These are phyloP conservation scores for Candida ulmi DNA, from an alignment of 805 yeast species.

Conservation along the genomic window DNA sequence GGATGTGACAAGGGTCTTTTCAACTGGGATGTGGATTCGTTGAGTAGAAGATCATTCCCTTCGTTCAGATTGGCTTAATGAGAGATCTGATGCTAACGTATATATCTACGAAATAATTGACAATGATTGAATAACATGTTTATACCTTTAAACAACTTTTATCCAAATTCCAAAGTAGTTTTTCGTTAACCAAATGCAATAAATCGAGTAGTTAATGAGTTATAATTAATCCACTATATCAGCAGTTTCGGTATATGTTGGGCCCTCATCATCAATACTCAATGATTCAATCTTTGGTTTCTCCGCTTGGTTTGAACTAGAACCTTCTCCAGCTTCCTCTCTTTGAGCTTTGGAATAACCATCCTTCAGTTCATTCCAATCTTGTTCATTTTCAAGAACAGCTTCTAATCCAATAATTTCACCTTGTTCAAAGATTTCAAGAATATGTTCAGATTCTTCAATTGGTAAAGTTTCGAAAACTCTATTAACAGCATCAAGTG, in stretches of 20 bases:
- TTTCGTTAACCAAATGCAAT: no score
- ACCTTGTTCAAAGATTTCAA: conserved; percentile 71
- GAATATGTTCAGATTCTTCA: conserved; percentile 72
- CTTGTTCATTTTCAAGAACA: conserved; percentile 63
- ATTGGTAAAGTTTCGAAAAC: conserved; percentile 71
- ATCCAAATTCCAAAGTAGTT: no score
- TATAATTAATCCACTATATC: conserved; percentile 34
- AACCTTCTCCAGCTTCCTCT: conserved; percentile 6
- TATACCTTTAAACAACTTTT: no score
- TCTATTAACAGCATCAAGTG: conserved; percentile 74
- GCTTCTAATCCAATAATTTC: conserved; percentile 83
- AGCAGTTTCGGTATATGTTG: conserved; percentile 21
- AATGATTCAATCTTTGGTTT: conserved; percentile 14
- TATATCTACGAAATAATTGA: no score
- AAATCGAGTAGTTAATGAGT: background rate
- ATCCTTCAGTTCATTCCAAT: conserved; percentile 50
- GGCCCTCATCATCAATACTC: conserved; percentile 10
- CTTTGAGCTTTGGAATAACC: conserved; percentile 30
- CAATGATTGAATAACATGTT: no score
- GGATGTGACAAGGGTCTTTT: conserved; percentile 66
- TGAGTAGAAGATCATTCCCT: conserved; percentile 58
- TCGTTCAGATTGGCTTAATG: conserved; percentile 40
- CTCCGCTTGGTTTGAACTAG: conserved; percentile 2
- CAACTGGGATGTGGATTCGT: conserved; percentile 63
- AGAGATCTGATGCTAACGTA: no score